phyloP scores from a whole-genome alignment of 2,329 filamentous ascomycete genomes.

The Alternaria panax region DNA sequence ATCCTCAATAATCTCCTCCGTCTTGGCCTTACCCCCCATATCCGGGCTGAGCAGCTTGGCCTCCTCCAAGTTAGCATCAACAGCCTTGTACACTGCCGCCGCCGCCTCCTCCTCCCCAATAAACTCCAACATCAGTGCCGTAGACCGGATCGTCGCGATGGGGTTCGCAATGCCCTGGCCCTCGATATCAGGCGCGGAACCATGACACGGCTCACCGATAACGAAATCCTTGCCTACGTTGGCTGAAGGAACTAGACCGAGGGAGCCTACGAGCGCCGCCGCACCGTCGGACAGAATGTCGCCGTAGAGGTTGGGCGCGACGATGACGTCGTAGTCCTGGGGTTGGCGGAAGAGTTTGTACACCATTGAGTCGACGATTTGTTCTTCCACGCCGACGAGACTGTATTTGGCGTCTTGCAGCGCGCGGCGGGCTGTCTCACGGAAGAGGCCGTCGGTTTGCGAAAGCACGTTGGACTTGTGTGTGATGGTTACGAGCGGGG shows the following conservation, averaged over 20 bases:
- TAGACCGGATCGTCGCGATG: conserved; percentile 89
- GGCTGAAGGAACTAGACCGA: conserved; percentile 91
- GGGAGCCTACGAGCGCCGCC: conserved; percentile 87
- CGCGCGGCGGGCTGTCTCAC: conserved; percentile 76
- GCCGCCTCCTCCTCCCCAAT: conserved; percentile 86
- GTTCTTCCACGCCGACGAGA: conserved; percentile 79
- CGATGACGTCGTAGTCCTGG: conserved; percentile 94
- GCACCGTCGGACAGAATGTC: conserved; percentile 96
- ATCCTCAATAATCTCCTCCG: conserved; percentile 85
- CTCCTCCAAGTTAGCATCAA: conserved; percentile 88
- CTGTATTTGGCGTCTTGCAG: conserved; percentile 72
- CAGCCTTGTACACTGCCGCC: conserved; percentile 86
- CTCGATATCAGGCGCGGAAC: conserved; percentile 93
- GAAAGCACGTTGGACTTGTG: conserved; percentile 98
- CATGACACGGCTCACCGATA: conserved; percentile 98
- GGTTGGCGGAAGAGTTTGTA: conserved; percentile 99
- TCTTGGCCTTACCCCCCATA: conserved; percentile 85
- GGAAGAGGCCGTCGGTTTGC: conserved; percentile 96
- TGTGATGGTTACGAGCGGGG: conserved; percentile 88
- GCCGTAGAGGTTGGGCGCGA: conserved; percentile 96
- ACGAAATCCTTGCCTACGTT: conserved; percentile 95
- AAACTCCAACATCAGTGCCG: conserved; percentile 96
- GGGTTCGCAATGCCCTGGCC: conserved; percentile 93
- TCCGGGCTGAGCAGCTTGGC: conserved; percentile 85
- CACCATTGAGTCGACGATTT: conserved; percentile 99